Evolutionary conservation across 2,329 filamentous ascomycete species (phyloP).

Genomic region (Fusarium sp.): DNA sequence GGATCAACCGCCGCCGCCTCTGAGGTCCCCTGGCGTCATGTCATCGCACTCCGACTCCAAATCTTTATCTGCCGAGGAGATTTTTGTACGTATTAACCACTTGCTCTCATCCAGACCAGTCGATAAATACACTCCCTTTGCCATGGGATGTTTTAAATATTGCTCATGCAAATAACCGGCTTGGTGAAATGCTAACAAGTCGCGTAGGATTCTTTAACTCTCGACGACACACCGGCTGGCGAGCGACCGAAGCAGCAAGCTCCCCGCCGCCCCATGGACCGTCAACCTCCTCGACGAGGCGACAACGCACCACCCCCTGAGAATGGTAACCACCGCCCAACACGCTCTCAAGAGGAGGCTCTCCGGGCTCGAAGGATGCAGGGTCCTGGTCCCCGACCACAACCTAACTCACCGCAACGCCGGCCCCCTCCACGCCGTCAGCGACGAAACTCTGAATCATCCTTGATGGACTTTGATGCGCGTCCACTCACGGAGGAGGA

Average conservation of each 20-base stretch:
- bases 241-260: slow-evolving; percentile 57
- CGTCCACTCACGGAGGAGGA: slow-evolving; percentile 73
- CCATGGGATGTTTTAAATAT: background rate
- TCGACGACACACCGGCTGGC: slow-evolving; percentile 71
- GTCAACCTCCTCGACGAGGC: slow-evolving; percentile 44
- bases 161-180: background rate
- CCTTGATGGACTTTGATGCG: slow-evolving; percentile 72
- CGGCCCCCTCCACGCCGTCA: slow-evolving; percentile 58
- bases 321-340: slow-evolving; percentile 68
- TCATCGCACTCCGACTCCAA: slow-evolving; percentile 62
- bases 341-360: slow-evolving; percentile 78
- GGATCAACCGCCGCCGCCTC: slow-evolving; percentile 52
- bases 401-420: slow-evolving; percentile 55
- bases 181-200: slow-evolving; percentile 17
- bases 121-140: background rate
- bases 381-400: slow-evolving; percentile 54
- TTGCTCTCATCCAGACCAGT: background rate
- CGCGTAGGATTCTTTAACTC: slow-evolving; percentile 75
- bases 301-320: slow-evolving; percentile 66
- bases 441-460: slow-evolving; percentile 86
- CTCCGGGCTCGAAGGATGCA: slow-evolving; percentile 63
- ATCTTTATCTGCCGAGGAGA: slow-evolving; percentile 74
- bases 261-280: slow-evolving; percentile 56
- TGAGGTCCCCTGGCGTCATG: slow-evolving; percentile 66
- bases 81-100: slow-evolving; percentile 78